Evolutionary conservation across 208 protist genomes (phyloP), one percentile per base, ranked within the genome.

Genomic region (Vickermania spadyakhi): DNA sequence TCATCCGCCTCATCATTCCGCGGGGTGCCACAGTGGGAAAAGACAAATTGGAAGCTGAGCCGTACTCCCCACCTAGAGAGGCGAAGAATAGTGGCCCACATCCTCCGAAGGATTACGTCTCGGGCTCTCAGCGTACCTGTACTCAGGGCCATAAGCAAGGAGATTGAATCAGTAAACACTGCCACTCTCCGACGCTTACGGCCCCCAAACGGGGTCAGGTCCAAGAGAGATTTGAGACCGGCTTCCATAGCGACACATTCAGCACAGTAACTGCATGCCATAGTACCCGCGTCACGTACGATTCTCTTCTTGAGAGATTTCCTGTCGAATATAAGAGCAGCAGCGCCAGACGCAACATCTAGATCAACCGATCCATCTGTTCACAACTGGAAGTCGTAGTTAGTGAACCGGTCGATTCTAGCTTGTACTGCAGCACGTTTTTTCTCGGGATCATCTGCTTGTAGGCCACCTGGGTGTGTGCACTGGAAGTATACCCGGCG

Each of bases 311-410:
- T 26, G 1, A 53, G 45, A 22, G 36, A 42, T n/a, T 59, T 31
- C n/a, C 56, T 59, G 11, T 27, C 30, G 51, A 58, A 70, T 22
- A 64, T 22, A 23, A 64, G 13, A 2, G 65, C 58, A 30, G 56
- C 65, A 5, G 58, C 50, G 1, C 65, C 65, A 21, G 65, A 62
- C 7, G 30, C 49, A 2, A 60, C 58, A 41, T 57, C 65, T 5
- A 70, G 31, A 4, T 58, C 27, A 13, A 50, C 65, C 0, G 57
- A 62, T 13, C 51, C 65, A 53, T 70, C 65, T 25, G 65, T 59
- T 52, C 65, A 70, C 4, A 69, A 22, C 28, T 69, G n/a, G 31
- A 55, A 69, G 31, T 69, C 52, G 23, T 64, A 62, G n/a, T 31
- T n/a, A 31, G 31, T 57, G 0, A 60, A 56, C 36, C 26, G 5